Evolutionary conservation across 1,284 basidiomycete species (phyloP), one percentile per base, ranked within the genome.

Genomic region (Fistulina hepatica): DNA sequence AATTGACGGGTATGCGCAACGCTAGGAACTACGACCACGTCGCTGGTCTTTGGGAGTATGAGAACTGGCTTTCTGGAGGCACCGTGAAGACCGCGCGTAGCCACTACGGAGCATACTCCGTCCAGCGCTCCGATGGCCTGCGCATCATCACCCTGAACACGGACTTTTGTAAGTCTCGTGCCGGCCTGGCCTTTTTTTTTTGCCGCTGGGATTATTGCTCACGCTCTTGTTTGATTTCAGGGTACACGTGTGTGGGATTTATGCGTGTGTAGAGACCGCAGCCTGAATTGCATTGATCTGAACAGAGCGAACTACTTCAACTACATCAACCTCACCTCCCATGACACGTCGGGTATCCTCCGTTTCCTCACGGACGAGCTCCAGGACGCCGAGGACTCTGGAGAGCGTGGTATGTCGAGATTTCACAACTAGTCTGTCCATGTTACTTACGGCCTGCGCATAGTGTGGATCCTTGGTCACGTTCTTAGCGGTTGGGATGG

Each of bases 391-490:
- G 81, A 84, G 53, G 80, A 84, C 49, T 64, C 66, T 22, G 72
- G 77, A 3, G 77, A 82, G 37, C 61, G 76, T 50, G 80, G 77
- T 74, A 34, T 13, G 55, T 21, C 20, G 3, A 17, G 21, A 28
- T 33, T 38, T 21, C 22, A 6, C 15, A 9, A 35, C 41, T 24
- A 26, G 20, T 34, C 32, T 32, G 20, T 16, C 23, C 22, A 32
- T 12, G 12, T 34, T n/a, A 34, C 8, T 34, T 30, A 15, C 16
- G 15, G 11, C 12, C n/a, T 32, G n/a, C 5, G 3, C 27, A 33
- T 27, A 81, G 85, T 75, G 1, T 89, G 81, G 80, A 81, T 89
- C 42, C 60, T 88, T 1, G 84, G 81, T 1, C 83, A 89, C 52
- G 84, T 89, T 21, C 54, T 81, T 6, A 69, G 67, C 13, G 85